Evolutionary conservation across 2,329 filamentous ascomycete genomes (phyloP).

Genomic region (Cryphonectria parasitica): DNA sequence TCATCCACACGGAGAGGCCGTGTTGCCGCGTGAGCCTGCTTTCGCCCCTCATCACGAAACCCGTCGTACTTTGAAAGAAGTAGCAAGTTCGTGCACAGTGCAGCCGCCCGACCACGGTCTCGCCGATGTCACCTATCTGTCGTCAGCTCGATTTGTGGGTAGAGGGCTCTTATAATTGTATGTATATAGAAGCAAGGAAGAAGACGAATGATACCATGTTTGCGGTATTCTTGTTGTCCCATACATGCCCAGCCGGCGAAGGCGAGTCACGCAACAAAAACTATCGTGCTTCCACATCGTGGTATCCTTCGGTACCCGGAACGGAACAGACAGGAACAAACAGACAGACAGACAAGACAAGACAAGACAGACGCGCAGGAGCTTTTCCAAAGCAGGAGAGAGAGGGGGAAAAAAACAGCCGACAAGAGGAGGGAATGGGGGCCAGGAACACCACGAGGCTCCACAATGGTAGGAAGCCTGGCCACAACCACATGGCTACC

Average conservation of each 20-base stretch:
- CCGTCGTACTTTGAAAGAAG: neutral
- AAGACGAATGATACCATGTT: slow-evolving; percentile 22
- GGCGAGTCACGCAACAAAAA: neutral
- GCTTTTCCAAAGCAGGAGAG: too few relatives aligned
- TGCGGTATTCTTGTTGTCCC: neutral
- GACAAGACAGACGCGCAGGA: neutral
- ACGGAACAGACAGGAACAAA: neutral
- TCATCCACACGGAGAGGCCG: neutral
- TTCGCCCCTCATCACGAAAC: neutral
- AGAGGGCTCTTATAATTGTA: slow-evolving; percentile 2
- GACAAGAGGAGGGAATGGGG: neutral
- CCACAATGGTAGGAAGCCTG: neutral
- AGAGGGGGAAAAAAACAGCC: neutral
- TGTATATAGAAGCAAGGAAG: slow-evolving; percentile 14
- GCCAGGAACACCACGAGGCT: neutral
- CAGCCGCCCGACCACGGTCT: neutral
- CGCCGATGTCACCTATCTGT: neutral
- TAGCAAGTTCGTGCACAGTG: neutral
- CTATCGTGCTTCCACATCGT: neutral
- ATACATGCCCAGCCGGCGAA: neutral
- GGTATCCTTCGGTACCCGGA: neutral
- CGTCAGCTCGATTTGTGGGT: neutral
- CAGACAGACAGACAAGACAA: neutral
- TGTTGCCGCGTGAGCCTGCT: neutral
- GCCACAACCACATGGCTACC: neutral